Evolutionary conservation across 2,329 filamentous ascomycete species (phyloP).

Genomic region (Pseudocercospora fuligena): DNA sequence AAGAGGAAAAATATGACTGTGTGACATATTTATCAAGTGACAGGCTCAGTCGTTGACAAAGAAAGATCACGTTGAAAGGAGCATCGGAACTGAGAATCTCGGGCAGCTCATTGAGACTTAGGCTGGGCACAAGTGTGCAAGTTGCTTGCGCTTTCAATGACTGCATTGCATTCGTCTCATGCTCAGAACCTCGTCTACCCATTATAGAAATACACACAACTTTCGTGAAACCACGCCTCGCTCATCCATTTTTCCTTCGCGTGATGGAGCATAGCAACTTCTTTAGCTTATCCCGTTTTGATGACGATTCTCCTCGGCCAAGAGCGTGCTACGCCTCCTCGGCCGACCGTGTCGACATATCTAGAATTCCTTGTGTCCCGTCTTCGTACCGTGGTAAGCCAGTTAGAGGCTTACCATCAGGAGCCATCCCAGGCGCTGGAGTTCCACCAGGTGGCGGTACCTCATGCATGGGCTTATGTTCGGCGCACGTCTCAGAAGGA

Average conservation of each 20-base stretch:
- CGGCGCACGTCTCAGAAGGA: not conserved
- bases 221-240: not conserved
- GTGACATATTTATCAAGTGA: too few species aligned
- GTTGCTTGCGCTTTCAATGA: not conserved
- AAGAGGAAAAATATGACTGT: too few species aligned
- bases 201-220: conserved; percentile 8
- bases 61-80: not conserved
- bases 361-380: not conserved
- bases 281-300: not conserved
- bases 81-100: too few species aligned
- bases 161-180: not conserved
- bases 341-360: not conserved
- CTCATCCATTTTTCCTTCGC: not conserved
- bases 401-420: not conserved
- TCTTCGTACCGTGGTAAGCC: not conserved
- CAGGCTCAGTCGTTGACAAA: not conserved
- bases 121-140: not conserved
- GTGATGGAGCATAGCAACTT: not conserved
- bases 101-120: not conserved
- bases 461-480: not conserved
- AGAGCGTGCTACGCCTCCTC: not conserved
- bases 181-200: conserved; percentile 9
- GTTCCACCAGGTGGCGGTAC: not conserved
- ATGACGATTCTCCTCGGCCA: not conserved
- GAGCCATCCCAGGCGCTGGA: not conserved